Percentiles rank a stretch among this genome's conserved stretches.
Evolutionary conservation across 352 stramenopile genomes (phyloP).

Genomic region (Pythium insidiosum): DNA sequence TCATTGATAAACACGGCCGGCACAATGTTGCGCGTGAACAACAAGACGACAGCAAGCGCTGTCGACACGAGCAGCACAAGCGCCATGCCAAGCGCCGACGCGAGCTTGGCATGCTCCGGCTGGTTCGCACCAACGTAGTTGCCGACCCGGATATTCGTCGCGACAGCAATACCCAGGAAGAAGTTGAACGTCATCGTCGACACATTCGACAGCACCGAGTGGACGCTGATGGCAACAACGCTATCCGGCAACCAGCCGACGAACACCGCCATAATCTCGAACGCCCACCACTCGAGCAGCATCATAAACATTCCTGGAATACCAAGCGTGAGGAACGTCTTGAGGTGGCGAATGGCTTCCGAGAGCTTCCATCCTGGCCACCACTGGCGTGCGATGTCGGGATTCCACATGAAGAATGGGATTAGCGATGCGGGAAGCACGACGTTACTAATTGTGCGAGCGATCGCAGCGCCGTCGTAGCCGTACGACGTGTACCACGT

Average conservation of each 20-base stretch:
- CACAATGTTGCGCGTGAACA: conserved; percentile 13
- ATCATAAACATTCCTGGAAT: conserved; percentile 26
- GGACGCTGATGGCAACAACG: conserved; percentile 29
- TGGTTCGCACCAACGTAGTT: not conserved
- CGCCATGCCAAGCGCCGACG: conserved; percentile 10
- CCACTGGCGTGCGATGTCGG: not conserved
- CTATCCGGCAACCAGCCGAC: conserved; percentile 46
- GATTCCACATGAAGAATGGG: not conserved
- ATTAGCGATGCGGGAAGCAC: not conserved
- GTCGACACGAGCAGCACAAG: conserved; percentile 24
- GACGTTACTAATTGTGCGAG: conserved; percentile 18
- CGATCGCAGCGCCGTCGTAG: conserved; percentile 76
- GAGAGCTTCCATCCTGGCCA: conserved; percentile 4
- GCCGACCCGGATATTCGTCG: not conserved
- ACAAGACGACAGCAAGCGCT: conserved; percentile 17
- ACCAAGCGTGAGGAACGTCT: conserved; percentile 26
- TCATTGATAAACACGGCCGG: conserved; percentile 40
- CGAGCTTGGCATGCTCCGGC: not conserved
- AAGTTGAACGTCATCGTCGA: conserved; percentile 9
- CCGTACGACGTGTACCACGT: conserved; percentile 73
- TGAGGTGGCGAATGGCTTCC: conserved; percentile 16
- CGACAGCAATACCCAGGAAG: conserved; percentile 5
- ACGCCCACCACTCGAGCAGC: conserved; percentile 51
- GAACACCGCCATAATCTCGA: conserved; percentile 62
- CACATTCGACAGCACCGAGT: conserved; percentile 1